Evolutionary conservation across 352 stramenopile species (phyloP).

Genomic region (Peronospora tabacina): DNA sequence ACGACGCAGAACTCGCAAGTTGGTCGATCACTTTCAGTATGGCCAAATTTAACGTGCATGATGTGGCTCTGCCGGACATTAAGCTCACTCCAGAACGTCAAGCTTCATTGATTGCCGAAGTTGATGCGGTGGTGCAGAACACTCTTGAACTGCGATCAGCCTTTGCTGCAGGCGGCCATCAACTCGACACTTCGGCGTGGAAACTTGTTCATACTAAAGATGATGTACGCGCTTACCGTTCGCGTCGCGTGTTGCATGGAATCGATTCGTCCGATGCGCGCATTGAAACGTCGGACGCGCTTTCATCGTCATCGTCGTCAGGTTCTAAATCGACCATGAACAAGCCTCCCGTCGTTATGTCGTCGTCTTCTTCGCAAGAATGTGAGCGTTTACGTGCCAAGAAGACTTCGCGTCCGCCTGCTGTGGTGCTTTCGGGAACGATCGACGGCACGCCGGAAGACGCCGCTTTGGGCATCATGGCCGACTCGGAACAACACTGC

Average conservation of each 20-base stretch:
- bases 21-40: slow-evolving; percentile 14
- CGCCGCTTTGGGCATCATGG: slow-evolving; percentile 34
- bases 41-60: slow-evolving; percentile 36
- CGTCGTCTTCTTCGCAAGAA: slow-evolving; percentile 17
- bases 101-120: slow-evolving; percentile 21
- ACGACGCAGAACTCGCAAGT: slow-evolving; percentile 22
- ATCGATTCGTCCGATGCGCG: slow-evolving; percentile 16
- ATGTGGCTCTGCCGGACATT: slow-evolving; percentile 26
- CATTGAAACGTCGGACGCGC: slow-evolving; percentile 13
- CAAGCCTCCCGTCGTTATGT: slow-evolving; percentile 17
- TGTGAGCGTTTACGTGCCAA: slow-evolving; percentile 16
- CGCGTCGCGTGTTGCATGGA: slow-evolving; percentile 28
- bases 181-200: slow-evolving; percentile 33
- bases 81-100: slow-evolving; percentile 20
- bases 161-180: slow-evolving; percentile 23
- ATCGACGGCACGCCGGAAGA: slow-evolving; percentile 38
- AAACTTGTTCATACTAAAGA: slow-evolving; percentile 38
- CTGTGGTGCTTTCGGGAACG: slow-evolving; percentile 33
- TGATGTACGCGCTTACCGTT: slow-evolving; percentile 32
- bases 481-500: slow-evolving; percentile 34
- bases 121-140: slow-evolving; percentile 27
- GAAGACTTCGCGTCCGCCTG: slow-evolving; percentile 24
- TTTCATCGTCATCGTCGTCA: slow-evolving; percentile 27
- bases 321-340: slow-evolving; percentile 23
- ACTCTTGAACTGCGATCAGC: slow-evolving; percentile 31